These are phyloP conservation scores for Nemophila menziesii DNA, from an alignment of 257 asterid species.

Conservation along the genomic window DNA sequence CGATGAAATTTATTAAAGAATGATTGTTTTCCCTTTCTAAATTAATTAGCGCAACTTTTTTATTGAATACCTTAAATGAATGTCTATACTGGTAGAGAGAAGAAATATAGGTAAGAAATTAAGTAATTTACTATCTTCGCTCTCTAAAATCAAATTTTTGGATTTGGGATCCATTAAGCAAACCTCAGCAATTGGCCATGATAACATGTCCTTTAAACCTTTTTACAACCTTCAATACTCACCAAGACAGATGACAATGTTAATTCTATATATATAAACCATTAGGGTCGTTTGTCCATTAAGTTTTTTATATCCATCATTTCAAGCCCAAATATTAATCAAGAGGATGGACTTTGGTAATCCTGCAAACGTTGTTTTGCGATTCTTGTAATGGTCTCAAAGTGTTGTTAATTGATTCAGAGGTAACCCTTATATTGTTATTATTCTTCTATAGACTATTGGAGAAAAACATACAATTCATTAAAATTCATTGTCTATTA, in stretches of 20 bases:
- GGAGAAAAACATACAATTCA: too few species aligned
- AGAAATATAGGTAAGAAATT: too few species aligned
- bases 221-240: not conserved
- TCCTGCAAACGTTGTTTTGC: not conserved
- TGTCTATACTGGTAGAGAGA: too few species aligned
- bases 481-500: too few species aligned
- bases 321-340: not conserved
- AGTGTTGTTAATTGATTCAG: conserved; percentile 15
- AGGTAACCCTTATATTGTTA: conserved; percentile 9
- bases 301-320: too few species aligned
- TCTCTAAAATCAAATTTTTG: not conserved
- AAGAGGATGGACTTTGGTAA: not conserved
- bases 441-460: too few species aligned
- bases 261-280: not conserved
- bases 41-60: too few species aligned
- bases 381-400: conserved; percentile 7
- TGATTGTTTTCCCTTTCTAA: too few species aligned
- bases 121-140: too few species aligned
- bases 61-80: too few species aligned
- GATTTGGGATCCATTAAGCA: not conserved
- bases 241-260: not conserved
- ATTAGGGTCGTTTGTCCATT: too few species aligned
- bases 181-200: not conserved
- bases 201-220: not conserved
- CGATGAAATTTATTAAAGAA: too few species aligned